Conservation (phyloP, 176 grass and related monocot species). For the Ananas comosus region DNA sequence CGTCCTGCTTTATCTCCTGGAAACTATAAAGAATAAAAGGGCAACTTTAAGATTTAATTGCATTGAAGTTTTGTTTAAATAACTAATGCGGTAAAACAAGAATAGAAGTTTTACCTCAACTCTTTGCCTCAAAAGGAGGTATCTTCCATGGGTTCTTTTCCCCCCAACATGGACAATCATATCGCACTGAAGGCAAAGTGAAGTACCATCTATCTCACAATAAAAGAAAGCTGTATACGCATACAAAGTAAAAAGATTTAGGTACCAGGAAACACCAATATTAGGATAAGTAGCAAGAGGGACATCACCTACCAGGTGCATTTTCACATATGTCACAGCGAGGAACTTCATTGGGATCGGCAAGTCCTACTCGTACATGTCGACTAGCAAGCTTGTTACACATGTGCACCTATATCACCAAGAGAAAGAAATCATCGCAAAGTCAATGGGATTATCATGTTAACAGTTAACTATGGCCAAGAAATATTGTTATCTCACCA, state of each 20-base stretch:
- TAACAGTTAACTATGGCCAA: background rate
- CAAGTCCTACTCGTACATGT: constrained; percentile 97
- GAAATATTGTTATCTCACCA: constrained; percentile 3
- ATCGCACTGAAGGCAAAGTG: constrained; percentile 86
- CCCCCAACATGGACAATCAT: constrained; percentile 99
- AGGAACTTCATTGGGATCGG: constrained; percentile 67
- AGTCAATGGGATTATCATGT: background rate
- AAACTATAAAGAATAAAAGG: constrained; percentile 46
- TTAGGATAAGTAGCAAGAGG: background rate
- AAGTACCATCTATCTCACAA: constrained; percentile 94
- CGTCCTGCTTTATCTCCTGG: constrained; percentile 76
- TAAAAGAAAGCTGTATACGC: constrained; percentile 89
- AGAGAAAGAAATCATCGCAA: constrained; percentile 11
- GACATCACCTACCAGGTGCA: constrained; percentile 46
- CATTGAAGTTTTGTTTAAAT: background rate
- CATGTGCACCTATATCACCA: constrained; percentile 77
- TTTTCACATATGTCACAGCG: constrained; percentile 98
- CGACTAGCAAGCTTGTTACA: constrained; percentile 99
- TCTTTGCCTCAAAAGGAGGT: constrained; percentile 83
- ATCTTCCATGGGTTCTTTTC: constrained; percentile 83
- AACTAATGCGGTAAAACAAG: background rate
- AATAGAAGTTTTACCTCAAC: constrained; percentile 64
- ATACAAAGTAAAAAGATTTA: constrained; percentile 5
- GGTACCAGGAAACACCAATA: background rate
- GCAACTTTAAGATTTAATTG: constrained; percentile 7